phyloP scores from a whole-genome alignment of 2,329 filamentous ascomycete species.

The Fonsecaea pedrosoi region DNA sequence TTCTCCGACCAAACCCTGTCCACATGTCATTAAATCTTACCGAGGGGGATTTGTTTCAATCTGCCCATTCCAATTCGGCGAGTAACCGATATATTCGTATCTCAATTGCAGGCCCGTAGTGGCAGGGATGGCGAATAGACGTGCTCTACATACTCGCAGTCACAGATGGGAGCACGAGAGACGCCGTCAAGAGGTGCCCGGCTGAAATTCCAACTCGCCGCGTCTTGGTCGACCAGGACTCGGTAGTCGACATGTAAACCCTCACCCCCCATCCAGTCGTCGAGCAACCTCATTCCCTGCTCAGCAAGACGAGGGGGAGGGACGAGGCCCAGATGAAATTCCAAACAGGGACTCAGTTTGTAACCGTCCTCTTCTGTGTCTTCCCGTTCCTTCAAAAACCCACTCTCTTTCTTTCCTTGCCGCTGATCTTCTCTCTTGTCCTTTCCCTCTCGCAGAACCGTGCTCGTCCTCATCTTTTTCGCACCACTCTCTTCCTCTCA shows the following conservation, averaged over 20 bases:
- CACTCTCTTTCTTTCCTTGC: constrained; percentile 13
- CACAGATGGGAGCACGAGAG: constrained; percentile 18
- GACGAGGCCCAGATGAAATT: not conserved
- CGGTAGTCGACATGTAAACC: constrained; percentile 17
- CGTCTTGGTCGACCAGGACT: not conserved
- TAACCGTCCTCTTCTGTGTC: constrained; percentile 13
- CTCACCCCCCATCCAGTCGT: not conserved
- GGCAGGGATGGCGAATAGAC: not conserved
- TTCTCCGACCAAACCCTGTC: constrained; percentile 19
- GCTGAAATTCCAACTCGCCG: constrained; percentile 16
- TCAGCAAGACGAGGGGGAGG: not conserved
- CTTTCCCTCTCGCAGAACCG: constrained; percentile 6
- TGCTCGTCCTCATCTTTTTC: constrained; percentile 7
- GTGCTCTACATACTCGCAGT: not conserved
- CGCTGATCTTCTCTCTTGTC: constrained; percentile 7
- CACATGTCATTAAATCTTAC: not conserved
- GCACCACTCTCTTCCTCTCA: constrained; percentile 3
- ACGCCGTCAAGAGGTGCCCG: constrained; percentile 13
- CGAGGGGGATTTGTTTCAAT: constrained; percentile 19
- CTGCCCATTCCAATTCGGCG: constrained; percentile 10
- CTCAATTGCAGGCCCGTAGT: constrained; percentile 2
- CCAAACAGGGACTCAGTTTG: constrained; percentile 16
- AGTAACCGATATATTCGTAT: not conserved
- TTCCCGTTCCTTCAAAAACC: constrained; percentile 18
- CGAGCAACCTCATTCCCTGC: constrained; percentile 1